Evolutionary conservation across 495 filamentous ascomycete species (phyloP), one percentile per base, ranked within the genome.

Genomic region (Podospora australis): DNA sequence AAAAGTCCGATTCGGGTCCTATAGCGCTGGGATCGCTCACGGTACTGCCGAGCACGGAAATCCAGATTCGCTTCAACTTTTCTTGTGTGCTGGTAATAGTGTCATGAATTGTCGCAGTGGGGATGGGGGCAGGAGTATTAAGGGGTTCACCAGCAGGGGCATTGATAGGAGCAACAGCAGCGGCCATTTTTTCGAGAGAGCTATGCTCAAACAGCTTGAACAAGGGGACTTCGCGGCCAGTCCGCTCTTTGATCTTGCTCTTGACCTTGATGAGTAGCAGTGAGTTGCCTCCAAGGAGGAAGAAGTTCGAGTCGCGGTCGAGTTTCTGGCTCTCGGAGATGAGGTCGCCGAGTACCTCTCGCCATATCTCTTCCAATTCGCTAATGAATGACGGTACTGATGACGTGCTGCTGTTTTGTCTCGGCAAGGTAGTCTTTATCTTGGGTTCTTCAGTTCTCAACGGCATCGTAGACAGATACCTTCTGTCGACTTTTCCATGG

Each of bases 401-500:
- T 3, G 8, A 4, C 1, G 8, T 16, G 25, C 40, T 14, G 13
- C 7, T 36, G 2, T 2, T 13, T 0, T 4, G 32, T 3, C 7
- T 16, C 19, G 10, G 32, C 2, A 5, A 5, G 32, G 32, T 17
- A 36, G 32, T 16, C 32, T 36, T 36, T 6, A 3, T 34, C 3
- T 29, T 29, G 26, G 6, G 4, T 2, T 41, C 16, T 1, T 28
- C n/a, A 2, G 2, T 34, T 19, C 20, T 43, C 11, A 50, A 30
- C 11, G 42, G 49, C 9, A 22, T 20, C 14, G 20, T 52, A 25
- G 41, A 39, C 16, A 46, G 49, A 10, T 21, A 22, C 23, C 40
- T 52, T 22, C 59, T 28, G 45, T 76, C 72, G 2, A 69, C 50
- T 44, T 78, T 78, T 2, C 63, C 61, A 17, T 65, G 63, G 6